phyloP scores from a whole-genome alignment of 306 rosid genomes.

The Quercus berberidifolia region DNA sequence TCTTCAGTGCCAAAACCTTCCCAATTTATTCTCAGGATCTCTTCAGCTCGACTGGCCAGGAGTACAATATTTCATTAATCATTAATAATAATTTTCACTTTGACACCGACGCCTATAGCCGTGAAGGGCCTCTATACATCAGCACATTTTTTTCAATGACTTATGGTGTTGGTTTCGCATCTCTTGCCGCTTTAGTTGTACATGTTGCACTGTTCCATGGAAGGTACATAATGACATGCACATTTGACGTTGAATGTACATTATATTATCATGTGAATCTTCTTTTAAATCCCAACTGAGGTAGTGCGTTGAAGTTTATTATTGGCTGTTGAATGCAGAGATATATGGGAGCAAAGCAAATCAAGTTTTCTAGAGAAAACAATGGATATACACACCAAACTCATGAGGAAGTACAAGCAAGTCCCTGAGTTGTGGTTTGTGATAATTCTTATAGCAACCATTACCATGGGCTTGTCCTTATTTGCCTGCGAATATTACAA shows the following conservation, averaged over 20 bases:
- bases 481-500: slow-evolving; percentile 70
- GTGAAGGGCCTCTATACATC: slow-evolving; percentile 53
- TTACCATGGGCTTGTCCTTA: slow-evolving; percentile 51
- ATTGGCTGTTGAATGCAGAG: slow-evolving; percentile 36
- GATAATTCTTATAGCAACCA: slow-evolving; percentile 49
- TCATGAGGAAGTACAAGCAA: slow-evolving; percentile 67
- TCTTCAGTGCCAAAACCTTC: slow-evolving; percentile 62
- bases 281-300: no score
- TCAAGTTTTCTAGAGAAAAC: slow-evolving; percentile 50
- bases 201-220: slow-evolving; percentile 92
- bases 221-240: slow-evolving; percentile 35
- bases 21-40: slow-evolving; percentile 61
- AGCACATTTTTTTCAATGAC: slow-evolving; percentile 69
- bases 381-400: slow-evolving; percentile 73
- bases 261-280: background rate
- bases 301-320: background rate
- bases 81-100: slow-evolving; percentile 61
- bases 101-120: slow-evolving; percentile 49
- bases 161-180: slow-evolving; percentile 86
- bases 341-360: slow-evolving; percentile 82
- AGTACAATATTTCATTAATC: slow-evolving; percentile 59
- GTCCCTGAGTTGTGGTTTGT: slow-evolving; percentile 94
- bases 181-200: slow-evolving; percentile 66
- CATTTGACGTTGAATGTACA: no score
- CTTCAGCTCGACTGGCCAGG: slow-evolving; percentile 44